phyloP scores from a whole-genome alignment of 2,329 filamentous ascomycete species.

The Aureobasidium namibiae region DNA sequence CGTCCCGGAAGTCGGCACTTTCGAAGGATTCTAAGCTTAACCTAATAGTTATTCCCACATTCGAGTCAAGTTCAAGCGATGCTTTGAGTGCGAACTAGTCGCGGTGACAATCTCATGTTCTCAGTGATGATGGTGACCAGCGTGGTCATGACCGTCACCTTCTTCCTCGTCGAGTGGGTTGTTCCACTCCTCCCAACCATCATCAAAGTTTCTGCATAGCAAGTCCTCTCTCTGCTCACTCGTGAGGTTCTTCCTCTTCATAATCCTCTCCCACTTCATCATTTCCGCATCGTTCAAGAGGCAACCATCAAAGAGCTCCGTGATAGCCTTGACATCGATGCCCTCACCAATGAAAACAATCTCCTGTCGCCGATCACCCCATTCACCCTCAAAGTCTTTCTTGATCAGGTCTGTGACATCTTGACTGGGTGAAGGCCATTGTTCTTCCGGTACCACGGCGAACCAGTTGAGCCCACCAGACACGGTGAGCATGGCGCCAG shows the following conservation, averaged over 20 bases:
- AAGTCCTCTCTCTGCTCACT: constrained; percentile 2
- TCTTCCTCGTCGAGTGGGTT: constrained; percentile 17
- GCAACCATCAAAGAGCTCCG: constrained; percentile 49
- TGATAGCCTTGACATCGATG: constrained; percentile 46
- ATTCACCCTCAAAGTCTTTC: constrained; percentile 44
- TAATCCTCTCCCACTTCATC: constrained; percentile 32
- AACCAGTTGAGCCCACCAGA: constrained; percentile 51
- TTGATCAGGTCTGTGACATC: constrained; percentile 41
- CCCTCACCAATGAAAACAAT: constrained; percentile 65
- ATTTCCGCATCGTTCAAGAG: constrained; percentile 53
- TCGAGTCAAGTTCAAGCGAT: too few species aligned
- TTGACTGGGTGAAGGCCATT: constrained; percentile 41
- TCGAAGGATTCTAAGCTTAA: too few species aligned
- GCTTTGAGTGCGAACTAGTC: not conserved
- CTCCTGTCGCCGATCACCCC: constrained; percentile 64
- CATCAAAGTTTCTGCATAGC: constrained; percentile 35
- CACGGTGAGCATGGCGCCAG: constrained; percentile 56
- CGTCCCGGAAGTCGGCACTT: too few species aligned
- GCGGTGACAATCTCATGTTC: too few species aligned
- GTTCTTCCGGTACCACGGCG: constrained; percentile 46
- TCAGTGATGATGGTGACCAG: constrained; percentile 12
- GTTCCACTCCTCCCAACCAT: constrained; percentile 24
- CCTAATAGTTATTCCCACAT: too few species aligned
- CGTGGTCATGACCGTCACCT: constrained; percentile 17
- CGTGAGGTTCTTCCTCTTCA: constrained; percentile 21